Evolutionary conservation across 164 flowering plant species (phyloP).

Genomic region (Umbellularia californica): DNA sequence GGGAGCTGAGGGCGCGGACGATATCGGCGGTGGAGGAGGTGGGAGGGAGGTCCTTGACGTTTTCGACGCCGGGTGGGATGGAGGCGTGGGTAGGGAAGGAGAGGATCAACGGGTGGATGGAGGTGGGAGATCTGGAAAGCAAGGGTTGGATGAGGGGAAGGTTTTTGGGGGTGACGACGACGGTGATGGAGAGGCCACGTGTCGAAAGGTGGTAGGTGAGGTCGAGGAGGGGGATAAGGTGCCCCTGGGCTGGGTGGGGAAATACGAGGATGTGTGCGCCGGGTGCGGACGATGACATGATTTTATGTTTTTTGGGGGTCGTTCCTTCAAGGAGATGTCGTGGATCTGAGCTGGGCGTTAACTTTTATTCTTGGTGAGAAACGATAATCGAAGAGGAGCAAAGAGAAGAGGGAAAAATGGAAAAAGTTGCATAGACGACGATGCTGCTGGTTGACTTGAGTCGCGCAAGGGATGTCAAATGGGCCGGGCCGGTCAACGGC

Average conservation of each 20-base stretch:
- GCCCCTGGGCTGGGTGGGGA: constrained; percentile 78
- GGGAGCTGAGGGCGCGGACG: constrained; percentile 29
- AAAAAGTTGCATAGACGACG: too few relatives aligned
- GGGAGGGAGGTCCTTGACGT: constrained; percentile 39
- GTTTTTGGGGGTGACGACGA: constrained; percentile 59
- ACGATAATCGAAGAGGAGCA: too few relatives aligned
- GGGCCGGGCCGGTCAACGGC: too few relatives aligned
- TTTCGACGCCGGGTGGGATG: constrained; percentile 47
- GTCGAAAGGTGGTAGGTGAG: constrained; percentile 43
- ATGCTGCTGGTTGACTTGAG: too few relatives aligned
- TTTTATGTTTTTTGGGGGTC: too few relatives aligned
- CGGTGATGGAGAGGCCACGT: constrained; percentile 41
- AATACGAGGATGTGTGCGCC: constrained; percentile 47
- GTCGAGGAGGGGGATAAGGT: constrained; percentile 59
- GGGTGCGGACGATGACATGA: too few relatives aligned
- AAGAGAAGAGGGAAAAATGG: too few relatives aligned
- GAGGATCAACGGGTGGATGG: constrained; percentile 36
- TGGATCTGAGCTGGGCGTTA: too few relatives aligned
- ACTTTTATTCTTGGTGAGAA: too few relatives aligned
- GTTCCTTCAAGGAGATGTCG: too few relatives aligned
- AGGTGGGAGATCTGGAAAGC: constrained; percentile 30
- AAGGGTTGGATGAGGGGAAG: constrained; percentile 43
- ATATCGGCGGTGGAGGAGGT: constrained; percentile 19
- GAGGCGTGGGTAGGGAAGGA: constrained; percentile 53
- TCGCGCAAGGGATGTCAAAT: too few relatives aligned